Base-by-base conservation (phyloP, 2,329 filamentous ascomycete species). In the Fragosphaeria purpurea region DNA sequence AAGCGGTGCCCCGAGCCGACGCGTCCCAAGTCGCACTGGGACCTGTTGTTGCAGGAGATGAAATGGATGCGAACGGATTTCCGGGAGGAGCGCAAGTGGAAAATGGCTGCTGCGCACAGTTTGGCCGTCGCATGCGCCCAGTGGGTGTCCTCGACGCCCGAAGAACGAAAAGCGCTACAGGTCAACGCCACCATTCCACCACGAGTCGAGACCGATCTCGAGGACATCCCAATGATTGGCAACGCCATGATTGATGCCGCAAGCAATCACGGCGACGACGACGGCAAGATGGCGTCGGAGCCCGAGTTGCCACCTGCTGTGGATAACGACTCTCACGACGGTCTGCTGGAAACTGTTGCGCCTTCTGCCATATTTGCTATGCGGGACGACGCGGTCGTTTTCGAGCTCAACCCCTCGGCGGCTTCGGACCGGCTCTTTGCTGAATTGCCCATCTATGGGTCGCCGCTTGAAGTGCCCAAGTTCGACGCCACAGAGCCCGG, bases 31-130 rank as follows among this genome's bases (percentile, higher is more conserved):
- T 83, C 85, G 2, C 91, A 97, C 58, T 87, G 84, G 79, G 93
- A 98, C 67, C 77, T 91, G 48, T 66, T 97, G 50, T 71, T 98
- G 35, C 79, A 89, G 58, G 90, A 98, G 70, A 88, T 91, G 79
- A 95, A 90, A 65, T 97, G 91, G 91, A 94, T 98, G 88, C 81
- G 90, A 47, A 96, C 89, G 2, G 93, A 98, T 66, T 97, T 96
- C 61, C 79, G 86, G 47, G 88, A 96, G 66, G 93, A 97, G 65
- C 75, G 88, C 41, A 95, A 95, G 64, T 95, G 90, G 89, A 97
- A 96, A 68, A 82, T 81, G 62, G 79, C 85, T 3, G 78, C 85
- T 38, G 90, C 90, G 5, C 84, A 83, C 52, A 88, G 83, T 51
- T 73, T 95, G 53, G 93, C 89, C 1, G 74, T 83, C 60, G 86